These are phyloP conservation scores for Amaranthus palmeri DNA, from an alignment of 148 eudicot genomes.

Conservation along the genomic window DNA sequence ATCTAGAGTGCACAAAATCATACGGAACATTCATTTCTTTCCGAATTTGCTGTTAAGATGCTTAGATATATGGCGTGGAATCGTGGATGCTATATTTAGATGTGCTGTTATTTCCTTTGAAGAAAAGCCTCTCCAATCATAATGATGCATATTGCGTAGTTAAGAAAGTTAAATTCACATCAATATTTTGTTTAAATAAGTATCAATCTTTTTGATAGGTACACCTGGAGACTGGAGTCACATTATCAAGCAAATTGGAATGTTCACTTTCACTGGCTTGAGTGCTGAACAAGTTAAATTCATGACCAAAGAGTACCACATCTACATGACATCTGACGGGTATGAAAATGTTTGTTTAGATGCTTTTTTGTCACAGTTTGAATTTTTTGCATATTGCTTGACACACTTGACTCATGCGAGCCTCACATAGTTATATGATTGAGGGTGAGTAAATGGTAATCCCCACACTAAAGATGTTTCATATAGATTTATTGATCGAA, in stretches of 20 bases:
- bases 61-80: neutral
- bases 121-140: neutral
- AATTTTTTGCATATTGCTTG: neutral
- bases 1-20: neutral
- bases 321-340: slow-evolving; percentile 59
- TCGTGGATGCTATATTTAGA: neutral
- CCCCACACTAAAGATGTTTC: neutral
- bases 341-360: slow-evolving; percentile 13
- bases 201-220: slow-evolving; percentile 21
- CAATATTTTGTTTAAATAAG: neutral
- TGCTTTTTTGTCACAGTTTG: neutral
- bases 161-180: neutral
- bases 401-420: neutral
- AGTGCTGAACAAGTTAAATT: slow-evolving; percentile 41
- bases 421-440: neutral
- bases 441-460: neutral
- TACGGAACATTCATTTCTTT: neutral
- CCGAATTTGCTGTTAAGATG: neutral
- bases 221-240: slow-evolving; percentile 61
- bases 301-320: slow-evolving; percentile 44
- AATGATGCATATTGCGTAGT: neutral
- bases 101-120: no score
- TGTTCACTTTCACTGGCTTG: slow-evolving; percentile 57
- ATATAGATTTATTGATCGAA: neutral
- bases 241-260: slow-evolving; percentile 52